Evolutionary conservation across 1,284 basidiomycete genomes (phyloP).

Genomic region (Leccinum brunneo-olivaceum): DNA sequence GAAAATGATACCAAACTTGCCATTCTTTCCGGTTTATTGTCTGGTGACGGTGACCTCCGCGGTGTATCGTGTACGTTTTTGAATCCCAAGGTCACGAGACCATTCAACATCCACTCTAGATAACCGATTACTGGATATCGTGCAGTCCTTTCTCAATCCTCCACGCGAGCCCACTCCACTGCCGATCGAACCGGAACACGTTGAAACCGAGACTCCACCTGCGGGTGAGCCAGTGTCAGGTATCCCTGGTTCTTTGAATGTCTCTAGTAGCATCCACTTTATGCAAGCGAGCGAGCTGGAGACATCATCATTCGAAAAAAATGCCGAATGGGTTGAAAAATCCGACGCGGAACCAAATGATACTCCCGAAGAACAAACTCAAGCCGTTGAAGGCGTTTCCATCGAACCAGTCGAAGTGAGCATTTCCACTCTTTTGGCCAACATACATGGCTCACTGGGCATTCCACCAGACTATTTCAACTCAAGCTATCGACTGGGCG

Average conservation of each 20-base stretch:
- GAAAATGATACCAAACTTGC: conserved; percentile 44
- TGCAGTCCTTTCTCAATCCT: conserved; percentile 45
- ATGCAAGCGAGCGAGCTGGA: conserved; percentile 75
- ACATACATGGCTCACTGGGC: conserved; percentile 6
- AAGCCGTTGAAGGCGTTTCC: conserved; percentile 26
- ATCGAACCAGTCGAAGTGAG: conserved; percentile 24
- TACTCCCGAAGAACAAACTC: conserved; percentile 24
- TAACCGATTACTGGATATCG: conserved; percentile 51
- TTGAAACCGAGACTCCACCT: conserved; percentile 9
- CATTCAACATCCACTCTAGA: conserved; percentile 34
- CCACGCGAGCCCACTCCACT: conserved; percentile 32
- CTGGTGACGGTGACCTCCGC: conserved; percentile 49
- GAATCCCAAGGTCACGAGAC: background rate
- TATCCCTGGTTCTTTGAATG: conserved; percentile 29
- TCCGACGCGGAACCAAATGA: conserved; percentile 26
- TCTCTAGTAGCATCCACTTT: conserved; percentile 60
- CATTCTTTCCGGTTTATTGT: conserved; percentile 49
- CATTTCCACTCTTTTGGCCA: background rate
- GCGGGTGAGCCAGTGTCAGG: conserved; percentile 27
- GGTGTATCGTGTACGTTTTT: conserved; percentile 50
- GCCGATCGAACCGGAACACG: conserved; percentile 28
- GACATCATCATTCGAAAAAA: conserved; percentile 40
- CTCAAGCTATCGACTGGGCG: conserved; percentile 49
- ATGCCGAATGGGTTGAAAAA: conserved; percentile 46
- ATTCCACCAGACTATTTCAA: conserved; percentile 16